These are phyloP conservation scores for Aspergillus affinis DNA, from an alignment of 495 filamentous ascomycete species.

Conservation along the genomic window DNA sequence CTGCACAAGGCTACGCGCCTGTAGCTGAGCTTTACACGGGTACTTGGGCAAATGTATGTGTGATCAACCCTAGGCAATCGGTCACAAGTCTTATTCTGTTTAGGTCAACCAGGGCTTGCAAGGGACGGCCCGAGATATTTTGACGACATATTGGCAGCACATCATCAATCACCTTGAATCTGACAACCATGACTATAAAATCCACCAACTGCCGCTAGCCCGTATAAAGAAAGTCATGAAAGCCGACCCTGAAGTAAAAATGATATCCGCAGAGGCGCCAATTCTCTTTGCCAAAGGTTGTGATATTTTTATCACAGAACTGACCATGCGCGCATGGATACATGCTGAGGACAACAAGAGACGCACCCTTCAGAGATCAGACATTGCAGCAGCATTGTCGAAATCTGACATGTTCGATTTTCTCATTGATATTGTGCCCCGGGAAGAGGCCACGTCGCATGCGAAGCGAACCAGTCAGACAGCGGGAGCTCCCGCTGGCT, in stretches of 20 bases:
- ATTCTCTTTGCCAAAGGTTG: constrained; percentile 98
- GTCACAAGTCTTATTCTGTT: constrained; percentile 16
- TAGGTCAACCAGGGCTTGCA: constrained; percentile 94
- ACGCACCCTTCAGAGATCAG: constrained; percentile 89
- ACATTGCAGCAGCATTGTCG: constrained; percentile 91
- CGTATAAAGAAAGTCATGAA: constrained; percentile 99
- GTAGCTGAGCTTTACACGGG: constrained; percentile 86
- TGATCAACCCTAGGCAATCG: constrained; percentile 8
- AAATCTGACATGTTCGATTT: constrained; percentile 99
- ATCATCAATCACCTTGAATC: constrained; percentile 91
- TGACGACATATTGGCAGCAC: constrained; percentile 98
- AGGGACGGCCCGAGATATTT: constrained; percentile 91
- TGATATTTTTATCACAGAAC: constrained; percentile 98
- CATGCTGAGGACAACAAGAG: constrained; percentile 99
- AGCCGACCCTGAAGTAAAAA: constrained; percentile 97
- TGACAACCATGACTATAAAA: constrained; percentile 96
- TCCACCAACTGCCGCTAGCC: constrained; percentile 91
- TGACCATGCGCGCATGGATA: constrained; percentile 99
- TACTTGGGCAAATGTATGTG: constrained; percentile 87
- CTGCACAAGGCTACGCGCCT: constrained; percentile 76
- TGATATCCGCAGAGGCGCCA: constrained; percentile 98
- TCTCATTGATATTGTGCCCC: constrained; percentile 95
- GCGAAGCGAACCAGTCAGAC: constrained; percentile 71
- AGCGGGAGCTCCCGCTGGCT: constrained; percentile 49
- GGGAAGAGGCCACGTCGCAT: constrained; percentile 86